Conservation (phyloP, 495 filamentous ascomycete genomes). For the Penicillium canariense region DNA sequence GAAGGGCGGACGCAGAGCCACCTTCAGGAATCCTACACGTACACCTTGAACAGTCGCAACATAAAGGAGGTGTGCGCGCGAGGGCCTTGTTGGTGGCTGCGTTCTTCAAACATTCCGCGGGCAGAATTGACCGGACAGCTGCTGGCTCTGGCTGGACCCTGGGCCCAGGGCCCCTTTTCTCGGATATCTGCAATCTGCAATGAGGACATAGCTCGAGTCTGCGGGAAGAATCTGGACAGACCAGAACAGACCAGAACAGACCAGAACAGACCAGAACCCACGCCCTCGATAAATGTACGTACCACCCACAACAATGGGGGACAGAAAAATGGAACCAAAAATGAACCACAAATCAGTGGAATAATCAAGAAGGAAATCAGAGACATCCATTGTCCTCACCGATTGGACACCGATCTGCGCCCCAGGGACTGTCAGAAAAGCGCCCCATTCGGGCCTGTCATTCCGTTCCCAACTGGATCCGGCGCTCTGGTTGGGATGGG, state of each 20-base stretch:
- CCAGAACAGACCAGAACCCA: too few relatives aligned
- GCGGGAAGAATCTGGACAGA: background rate
- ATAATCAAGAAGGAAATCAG: slow-evolving; percentile 13
- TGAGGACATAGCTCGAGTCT: background rate
- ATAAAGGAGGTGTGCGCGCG: slow-evolving; percentile 1
- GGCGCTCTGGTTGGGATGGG: slow-evolving; percentile 25
- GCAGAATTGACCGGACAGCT: slow-evolving; percentile 19
- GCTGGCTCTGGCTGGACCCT: slow-evolving; percentile 7
- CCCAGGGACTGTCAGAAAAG: slow-evolving; percentile 13
- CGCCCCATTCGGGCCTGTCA: slow-evolving; percentile 5
- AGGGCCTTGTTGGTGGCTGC: background rate
- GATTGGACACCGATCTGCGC: slow-evolving; percentile 18
- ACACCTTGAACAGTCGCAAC: too few relatives aligned
- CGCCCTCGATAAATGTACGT: background rate
- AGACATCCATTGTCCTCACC: slow-evolving; percentile 16
- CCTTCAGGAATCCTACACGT: background rate
- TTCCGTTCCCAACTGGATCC: slow-evolving; percentile 24
- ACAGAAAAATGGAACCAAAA: background rate
- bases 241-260: too few relatives aligned
- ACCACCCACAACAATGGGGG: background rate
- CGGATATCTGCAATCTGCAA: slow-evolving; percentile 6
- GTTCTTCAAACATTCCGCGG: slow-evolving; percentile 13
- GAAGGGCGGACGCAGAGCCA: too few relatives aligned
- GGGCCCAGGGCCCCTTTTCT: slow-evolving; percentile 14
- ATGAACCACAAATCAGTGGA: background rate